These are phyloP conservation scores for Chiua sp. DNA, from an alignment of 1,284 basidiomycete genomes.

Conservation along the genomic window DNA sequence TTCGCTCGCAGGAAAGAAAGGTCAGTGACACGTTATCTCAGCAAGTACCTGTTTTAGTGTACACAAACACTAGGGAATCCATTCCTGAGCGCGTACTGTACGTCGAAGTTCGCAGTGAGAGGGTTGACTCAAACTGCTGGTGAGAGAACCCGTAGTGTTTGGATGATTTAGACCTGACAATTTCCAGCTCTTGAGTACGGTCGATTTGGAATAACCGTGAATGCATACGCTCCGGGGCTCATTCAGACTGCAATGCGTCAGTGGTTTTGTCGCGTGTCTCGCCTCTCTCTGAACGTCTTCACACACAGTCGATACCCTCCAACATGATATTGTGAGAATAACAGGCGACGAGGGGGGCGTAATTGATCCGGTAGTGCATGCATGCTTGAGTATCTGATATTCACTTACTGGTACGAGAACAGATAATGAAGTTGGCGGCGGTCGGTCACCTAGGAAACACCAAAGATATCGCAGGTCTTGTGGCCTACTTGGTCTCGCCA, in stretches of 20 bases:
- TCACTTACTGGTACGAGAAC: constrained; percentile 9
- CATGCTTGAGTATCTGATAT: neutral
- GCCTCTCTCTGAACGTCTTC: neutral
- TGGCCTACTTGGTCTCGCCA: constrained; percentile 42
- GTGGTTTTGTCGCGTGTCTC: neutral
- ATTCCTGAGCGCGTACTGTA: constrained; percentile 30
- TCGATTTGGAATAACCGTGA: constrained; percentile 51
- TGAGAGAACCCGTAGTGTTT: constrained; percentile 1
- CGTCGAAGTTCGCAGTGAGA: constrained; percentile 40
- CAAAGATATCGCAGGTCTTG: constrained; percentile 41
- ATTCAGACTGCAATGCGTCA: constrained; percentile 42
- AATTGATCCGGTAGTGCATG: constrained; percentile 11
- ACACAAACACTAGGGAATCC: constrained; percentile 18
- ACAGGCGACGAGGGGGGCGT: constrained; percentile 22
- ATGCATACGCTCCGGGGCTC: constrained; percentile 55
- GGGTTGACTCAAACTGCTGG: constrained; percentile 38
- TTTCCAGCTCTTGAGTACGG: constrained; percentile 45
- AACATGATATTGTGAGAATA: constrained; percentile 17
- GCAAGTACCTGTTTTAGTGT: neutral
- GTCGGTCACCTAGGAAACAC: constrained; percentile 34
- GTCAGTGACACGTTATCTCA: constrained; percentile 12
- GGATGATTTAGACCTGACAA: constrained; percentile 4
- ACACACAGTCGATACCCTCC: constrained; percentile 21
- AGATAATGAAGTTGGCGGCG: constrained; percentile 21
- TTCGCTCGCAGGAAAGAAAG: constrained; percentile 41